These are phyloP conservation scores for Glaciozyma martinii DNA, from an alignment of 768 basidiomycete species.

Conservation along the genomic window DNA sequence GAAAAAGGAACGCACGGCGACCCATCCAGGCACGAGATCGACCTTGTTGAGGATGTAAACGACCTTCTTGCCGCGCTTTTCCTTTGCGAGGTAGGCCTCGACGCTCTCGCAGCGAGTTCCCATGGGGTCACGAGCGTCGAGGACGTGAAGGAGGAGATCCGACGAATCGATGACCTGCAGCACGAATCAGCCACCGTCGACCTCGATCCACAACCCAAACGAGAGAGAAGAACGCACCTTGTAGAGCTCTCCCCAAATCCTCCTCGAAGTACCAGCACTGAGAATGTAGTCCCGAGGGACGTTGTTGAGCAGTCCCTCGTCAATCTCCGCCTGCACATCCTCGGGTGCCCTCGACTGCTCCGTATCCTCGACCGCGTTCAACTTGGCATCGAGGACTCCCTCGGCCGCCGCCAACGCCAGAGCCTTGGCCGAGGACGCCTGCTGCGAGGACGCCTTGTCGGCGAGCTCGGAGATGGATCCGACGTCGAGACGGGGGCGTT, in stretches of 20 bases:
- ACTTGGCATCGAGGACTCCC: slow-evolving; percentile 16
- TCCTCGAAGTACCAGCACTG: slow-evolving; percentile 84
- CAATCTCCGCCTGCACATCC: slow-evolving; percentile 14
- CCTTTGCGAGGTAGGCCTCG: slow-evolving; percentile 83
- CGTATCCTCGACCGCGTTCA: slow-evolving; percentile 20
- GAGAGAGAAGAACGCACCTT: slow-evolving; percentile 44
- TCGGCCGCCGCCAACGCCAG: slow-evolving; percentile 16
- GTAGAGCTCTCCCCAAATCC: slow-evolving; percentile 96
- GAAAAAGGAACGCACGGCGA: slow-evolving; percentile 62
- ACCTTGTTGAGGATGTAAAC: slow-evolving; percentile 97
- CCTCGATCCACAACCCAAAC: too few species aligned
- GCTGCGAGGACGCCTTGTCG: slow-evolving; percentile 6
- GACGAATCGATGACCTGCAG: slow-evolving; percentile 85
- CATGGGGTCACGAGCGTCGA: slow-evolving; percentile 90
- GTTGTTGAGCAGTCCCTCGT: slow-evolving; percentile 18
- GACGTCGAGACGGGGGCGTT: slow-evolving; percentile 74
- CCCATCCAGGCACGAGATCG: slow-evolving; percentile 97
- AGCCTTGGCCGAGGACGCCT: slow-evolving; percentile 7
- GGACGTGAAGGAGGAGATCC: slow-evolving; percentile 86
- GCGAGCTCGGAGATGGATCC: slow-evolving; percentile 87
- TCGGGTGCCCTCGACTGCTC: slow-evolving; percentile 26
- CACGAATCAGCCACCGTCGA: neutral
- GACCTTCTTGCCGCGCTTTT: slow-evolving; percentile 95
- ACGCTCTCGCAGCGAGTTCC: slow-evolving; percentile 93
- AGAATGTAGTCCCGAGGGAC: slow-evolving; percentile 44